Percentiles rank a stretch among this genome's conserved stretches.
Evolutionary conservation across 495 filamentous ascomycete genomes (phyloP).

Genomic region (Trypethelium eluteriae): DNA sequence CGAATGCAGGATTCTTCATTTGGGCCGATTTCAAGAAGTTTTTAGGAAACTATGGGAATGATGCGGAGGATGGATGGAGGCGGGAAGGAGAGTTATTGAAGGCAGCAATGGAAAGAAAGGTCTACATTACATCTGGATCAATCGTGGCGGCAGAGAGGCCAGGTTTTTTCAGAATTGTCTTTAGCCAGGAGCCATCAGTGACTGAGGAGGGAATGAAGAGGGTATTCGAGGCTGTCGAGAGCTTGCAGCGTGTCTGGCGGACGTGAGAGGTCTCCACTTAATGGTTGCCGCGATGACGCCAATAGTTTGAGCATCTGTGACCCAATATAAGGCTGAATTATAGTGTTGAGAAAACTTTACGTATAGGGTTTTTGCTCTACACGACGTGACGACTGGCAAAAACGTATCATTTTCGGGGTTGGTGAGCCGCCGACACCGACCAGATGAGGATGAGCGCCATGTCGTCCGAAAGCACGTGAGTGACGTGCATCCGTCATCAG

Average conservation of each 20-base stretch:
- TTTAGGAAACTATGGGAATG: slow-evolving; percentile 22
- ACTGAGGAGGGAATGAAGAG: slow-evolving; percentile 42
- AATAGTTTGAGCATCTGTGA: too few species aligned
- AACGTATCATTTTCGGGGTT: too few species aligned
- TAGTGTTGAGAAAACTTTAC: too few species aligned
- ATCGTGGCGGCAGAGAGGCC: slow-evolving; percentile 41
- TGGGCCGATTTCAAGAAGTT: slow-evolving; percentile 49
- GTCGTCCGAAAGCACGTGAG: not conserved
- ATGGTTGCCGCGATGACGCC: too few species aligned
- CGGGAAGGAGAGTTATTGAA: slow-evolving; percentile 34
- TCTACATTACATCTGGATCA: slow-evolving; percentile 41
- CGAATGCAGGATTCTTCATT: slow-evolving; percentile 53
- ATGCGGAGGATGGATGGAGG: slow-evolving; percentile 25
- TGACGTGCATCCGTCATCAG: not conserved
- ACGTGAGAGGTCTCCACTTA: too few species aligned
- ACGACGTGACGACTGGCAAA: too few species aligned
- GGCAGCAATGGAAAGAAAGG: slow-evolving; percentile 36
- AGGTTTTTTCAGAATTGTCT: slow-evolving; percentile 49
- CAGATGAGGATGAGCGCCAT: too few species aligned
- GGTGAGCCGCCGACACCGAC: too few species aligned
- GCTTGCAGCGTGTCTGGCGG: not conserved
- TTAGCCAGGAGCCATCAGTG: slow-evolving; percentile 36
- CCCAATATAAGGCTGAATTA: too few species aligned
- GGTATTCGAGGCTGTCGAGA: slow-evolving; percentile 20
- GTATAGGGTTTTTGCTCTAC: too few species aligned